Evolutionary conservation across 2,329 filamentous ascomycete genomes (phyloP).

Genomic region (Alternaria metachromatica): DNA sequence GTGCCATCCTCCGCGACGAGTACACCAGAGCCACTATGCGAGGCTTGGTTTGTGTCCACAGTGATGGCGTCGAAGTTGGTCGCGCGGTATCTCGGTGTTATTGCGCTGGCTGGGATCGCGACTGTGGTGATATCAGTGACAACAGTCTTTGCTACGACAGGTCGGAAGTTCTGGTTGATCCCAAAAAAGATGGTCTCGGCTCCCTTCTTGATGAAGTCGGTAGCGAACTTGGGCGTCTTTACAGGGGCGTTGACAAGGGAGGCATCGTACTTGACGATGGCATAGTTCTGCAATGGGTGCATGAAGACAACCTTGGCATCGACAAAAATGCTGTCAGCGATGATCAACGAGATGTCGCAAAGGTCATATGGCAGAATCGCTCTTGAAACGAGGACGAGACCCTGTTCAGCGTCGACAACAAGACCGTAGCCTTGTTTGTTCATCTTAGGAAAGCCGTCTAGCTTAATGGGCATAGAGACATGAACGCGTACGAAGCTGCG

Average conservation of each 20-base stretch:
- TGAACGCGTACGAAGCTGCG: constrained; percentile 93
- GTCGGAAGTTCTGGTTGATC: constrained; percentile 94
- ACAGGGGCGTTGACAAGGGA: constrained; percentile 92
- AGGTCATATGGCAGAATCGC: constrained; percentile 96
- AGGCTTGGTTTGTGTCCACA: constrained; percentile 89
- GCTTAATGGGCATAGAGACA: constrained; percentile 91
- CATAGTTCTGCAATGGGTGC: constrained; percentile 96
- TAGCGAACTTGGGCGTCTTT: constrained; percentile 83
- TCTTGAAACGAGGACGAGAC: constrained; percentile 89
- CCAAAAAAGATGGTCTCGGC: constrained; percentile 95
- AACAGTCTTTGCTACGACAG: constrained; percentile 91
- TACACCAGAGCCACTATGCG: constrained; percentile 92
- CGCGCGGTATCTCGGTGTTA: constrained; percentile 89
- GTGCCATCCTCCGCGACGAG: constrained; percentile 87
- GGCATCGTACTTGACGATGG: constrained; percentile 93
- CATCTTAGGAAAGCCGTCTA: constrained; percentile 96
- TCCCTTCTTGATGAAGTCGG: constrained; percentile 85
- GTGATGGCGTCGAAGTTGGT: constrained; percentile 97
- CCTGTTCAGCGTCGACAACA: constrained; percentile 96
- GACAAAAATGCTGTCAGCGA: constrained; percentile 94
- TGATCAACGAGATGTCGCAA: constrained; percentile 94
- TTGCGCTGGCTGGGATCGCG: constrained; percentile 90
- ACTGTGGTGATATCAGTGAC: constrained; percentile 98
- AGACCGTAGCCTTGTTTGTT: constrained; percentile 94
- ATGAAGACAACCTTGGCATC: constrained; percentile 94